Conservation (phyloP, 805 yeast species). For the Yarrowia sp. region DNA sequence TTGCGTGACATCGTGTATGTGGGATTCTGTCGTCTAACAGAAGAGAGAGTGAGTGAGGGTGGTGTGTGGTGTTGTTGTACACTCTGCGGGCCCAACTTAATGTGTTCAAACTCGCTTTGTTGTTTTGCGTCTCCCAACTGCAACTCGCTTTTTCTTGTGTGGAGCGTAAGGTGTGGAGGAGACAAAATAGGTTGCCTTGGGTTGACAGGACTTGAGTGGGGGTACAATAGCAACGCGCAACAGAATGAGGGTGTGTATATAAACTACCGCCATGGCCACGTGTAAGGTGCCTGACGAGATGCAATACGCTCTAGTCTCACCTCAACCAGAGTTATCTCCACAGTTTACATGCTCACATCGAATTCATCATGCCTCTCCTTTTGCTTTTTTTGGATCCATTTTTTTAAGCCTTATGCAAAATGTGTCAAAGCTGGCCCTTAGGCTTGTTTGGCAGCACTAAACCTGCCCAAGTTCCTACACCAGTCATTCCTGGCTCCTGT, state of each 20-base stretch:
- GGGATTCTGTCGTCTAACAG: neutral
- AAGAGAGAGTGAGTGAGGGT: constrained; percentile 9
- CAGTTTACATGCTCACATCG: neutral
- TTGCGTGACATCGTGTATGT: constrained; percentile 28
- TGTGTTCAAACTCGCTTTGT: neutral
- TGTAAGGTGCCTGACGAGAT: too few species aligned
- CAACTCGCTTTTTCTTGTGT: neutral
- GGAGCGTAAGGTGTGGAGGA: constrained; percentile 4
- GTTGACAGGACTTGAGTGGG: neutral
- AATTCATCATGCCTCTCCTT: neutral
- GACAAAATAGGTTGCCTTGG: neutral
- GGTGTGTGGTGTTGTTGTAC: neutral
- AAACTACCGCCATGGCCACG: too few species aligned
- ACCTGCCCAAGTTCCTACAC: neutral
- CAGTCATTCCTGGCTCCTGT: neutral
- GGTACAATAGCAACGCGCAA: neutral
- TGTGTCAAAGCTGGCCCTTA: neutral
- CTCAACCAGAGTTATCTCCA: neutral
- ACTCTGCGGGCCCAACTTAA: constrained; percentile 9
- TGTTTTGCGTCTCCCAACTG: constrained; percentile 15
- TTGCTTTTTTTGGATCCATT: neutral
- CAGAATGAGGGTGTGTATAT: too few species aligned
- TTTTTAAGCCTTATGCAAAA: constrained; percentile 7
- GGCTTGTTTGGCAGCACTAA: neutral
- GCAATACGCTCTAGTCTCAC: neutral